These are phyloP conservation scores for Flaveria sonorensis DNA, from an alignment of 129 eudicot species.

Conservation along the genomic window DNA sequence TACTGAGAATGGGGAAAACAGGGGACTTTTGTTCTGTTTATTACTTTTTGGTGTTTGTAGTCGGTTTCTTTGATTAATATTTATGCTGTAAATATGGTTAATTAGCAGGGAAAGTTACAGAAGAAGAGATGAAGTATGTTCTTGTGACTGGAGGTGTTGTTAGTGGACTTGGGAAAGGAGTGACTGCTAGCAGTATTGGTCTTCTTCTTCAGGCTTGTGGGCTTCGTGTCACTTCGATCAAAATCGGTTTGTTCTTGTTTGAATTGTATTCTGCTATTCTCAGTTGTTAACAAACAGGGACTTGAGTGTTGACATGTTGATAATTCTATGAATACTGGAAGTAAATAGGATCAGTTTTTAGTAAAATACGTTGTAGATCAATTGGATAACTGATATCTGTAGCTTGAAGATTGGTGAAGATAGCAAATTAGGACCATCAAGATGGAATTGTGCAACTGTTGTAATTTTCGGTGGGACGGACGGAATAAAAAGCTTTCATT, in stretches of 20 bases:
- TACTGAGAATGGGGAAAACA: conserved; percentile 10
- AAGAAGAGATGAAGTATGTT: conserved; percentile 66
- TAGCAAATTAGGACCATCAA: neutral
- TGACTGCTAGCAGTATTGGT: conserved; percentile 93
- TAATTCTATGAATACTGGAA: neutral
- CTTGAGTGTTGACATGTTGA: neutral
- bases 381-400: neutral
- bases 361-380: neutral
- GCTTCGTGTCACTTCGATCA: conserved; percentile 79
- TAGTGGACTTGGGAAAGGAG: conserved; percentile 90
- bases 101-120: conserved; percentile 1
- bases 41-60: neutral
- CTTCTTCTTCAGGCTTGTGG: conserved; percentile 88
- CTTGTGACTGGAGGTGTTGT: conserved; percentile 92
- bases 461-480: conserved; percentile 20
- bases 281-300: neutral
- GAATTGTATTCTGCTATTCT: neutral
- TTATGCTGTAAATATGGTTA: neutral
- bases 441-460: conserved; percentile 8
- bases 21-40: conserved; percentile 24
- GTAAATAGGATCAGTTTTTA: neutral
- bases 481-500: conserved; percentile 35
- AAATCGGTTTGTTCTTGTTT: conserved; percentile 52
- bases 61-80: neutral
- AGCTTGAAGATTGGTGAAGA: conserved; percentile 14